Evolutionary conservation across 345 rosid genomes (phyloP).

Genomic region (Gossypium ekmanianum): DNA sequence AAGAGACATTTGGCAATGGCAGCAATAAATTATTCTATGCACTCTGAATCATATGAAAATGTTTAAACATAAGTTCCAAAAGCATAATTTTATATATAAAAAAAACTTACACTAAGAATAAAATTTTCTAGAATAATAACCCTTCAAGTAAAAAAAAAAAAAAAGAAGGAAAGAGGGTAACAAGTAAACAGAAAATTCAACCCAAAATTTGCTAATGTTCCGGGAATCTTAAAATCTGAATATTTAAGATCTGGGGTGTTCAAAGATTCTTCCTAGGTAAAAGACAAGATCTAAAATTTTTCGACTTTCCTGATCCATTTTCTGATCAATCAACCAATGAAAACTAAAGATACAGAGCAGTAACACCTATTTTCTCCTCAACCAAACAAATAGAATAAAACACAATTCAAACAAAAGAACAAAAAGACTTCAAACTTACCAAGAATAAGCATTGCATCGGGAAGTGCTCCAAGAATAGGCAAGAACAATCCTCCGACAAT

Average conservation of each 20-base stretch:
- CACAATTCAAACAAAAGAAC: background rate
- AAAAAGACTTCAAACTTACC: conserved; percentile 37
- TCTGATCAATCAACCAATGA: background rate
- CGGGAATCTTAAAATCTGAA: background rate
- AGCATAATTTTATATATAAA: background rate
- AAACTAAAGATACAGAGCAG: background rate
- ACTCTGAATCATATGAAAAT: background rate
- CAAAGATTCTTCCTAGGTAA: background rate
- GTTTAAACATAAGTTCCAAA: background rate
- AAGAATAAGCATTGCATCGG: conserved; percentile 94
- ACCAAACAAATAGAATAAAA: background rate
- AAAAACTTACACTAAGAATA: background rate
- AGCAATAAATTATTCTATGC: background rate
- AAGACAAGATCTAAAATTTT: background rate
- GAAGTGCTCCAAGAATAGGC: conserved; percentile 94
- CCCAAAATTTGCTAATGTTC: background rate
- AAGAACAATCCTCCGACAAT: conserved; percentile 88
- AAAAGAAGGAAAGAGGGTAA: background rate
- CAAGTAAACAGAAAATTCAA: background rate
- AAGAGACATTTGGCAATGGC: conserved; percentile 6
- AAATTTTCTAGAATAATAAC: background rate
- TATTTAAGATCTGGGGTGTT: background rate
- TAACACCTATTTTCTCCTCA: background rate
- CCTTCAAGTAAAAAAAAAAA: background rate
- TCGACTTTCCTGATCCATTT: background rate